Evolutionary conservation across 2,329 filamentous ascomycete genomes (phyloP).

Genomic region (Trichoderma cornu-damae): DNA sequence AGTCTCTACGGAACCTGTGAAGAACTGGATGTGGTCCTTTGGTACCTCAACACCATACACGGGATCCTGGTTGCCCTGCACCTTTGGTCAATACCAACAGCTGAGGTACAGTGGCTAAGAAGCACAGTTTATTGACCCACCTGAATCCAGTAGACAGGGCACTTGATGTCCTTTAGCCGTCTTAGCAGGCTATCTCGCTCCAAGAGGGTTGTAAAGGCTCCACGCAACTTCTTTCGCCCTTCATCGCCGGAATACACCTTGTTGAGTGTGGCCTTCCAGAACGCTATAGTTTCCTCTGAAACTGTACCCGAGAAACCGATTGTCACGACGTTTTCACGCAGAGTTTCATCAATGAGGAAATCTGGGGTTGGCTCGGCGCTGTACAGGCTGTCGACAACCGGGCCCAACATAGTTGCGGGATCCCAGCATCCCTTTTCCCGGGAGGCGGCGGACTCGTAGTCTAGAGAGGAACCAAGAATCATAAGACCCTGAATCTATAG

Average conservation of each 20-base stretch:
- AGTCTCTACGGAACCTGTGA: slow-evolving; percentile 42
- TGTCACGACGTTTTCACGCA: slow-evolving; percentile 41
- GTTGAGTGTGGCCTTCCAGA: slow-evolving; percentile 45
- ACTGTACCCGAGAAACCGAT: slow-evolving; percentile 44
- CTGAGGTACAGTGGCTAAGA: background rate
- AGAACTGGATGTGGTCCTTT: slow-evolving; percentile 47
- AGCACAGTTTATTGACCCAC: slow-evolving; percentile 27
- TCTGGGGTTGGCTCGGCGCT: slow-evolving; percentile 38
- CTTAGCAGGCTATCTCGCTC: slow-evolving; percentile 45
- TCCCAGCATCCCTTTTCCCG: slow-evolving; percentile 48
- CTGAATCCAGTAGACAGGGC: slow-evolving; percentile 50
- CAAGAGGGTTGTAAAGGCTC: slow-evolving; percentile 41
- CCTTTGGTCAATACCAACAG: background rate
- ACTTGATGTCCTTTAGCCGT: slow-evolving; percentile 44
- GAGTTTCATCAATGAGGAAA: slow-evolving; percentile 45
- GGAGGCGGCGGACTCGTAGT: slow-evolving; percentile 45
- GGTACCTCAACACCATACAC: slow-evolving; percentile 40
- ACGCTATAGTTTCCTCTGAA: slow-evolving; percentile 34
- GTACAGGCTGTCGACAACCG: slow-evolving; percentile 42
- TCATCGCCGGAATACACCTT: slow-evolving; percentile 46
- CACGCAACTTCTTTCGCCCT: slow-evolving; percentile 44
- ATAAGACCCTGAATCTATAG: slow-evolving; percentile 44
- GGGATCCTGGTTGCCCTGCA: slow-evolving; percentile 42
- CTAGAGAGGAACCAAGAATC: slow-evolving; percentile 48
- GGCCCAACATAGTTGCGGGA: slow-evolving; percentile 36